Evolutionary conservation across 805 yeast species (phyloP), one percentile per base, ranked within the genome.

Genomic region (Ogataea henricii): DNA sequence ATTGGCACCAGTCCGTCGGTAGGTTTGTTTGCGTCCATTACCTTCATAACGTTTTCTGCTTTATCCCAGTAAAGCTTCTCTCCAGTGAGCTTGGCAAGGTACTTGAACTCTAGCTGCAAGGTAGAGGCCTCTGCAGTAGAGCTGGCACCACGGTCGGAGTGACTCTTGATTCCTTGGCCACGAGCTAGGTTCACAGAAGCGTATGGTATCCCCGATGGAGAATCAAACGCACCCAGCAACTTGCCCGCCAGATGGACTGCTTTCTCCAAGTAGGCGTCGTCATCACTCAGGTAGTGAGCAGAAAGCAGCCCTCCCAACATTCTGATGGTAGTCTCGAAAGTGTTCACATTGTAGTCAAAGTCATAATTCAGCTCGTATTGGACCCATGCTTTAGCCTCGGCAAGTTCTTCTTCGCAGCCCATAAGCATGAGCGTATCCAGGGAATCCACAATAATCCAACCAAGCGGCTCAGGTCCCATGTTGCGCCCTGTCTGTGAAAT

Each of bases 221-320:
- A 73, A 7, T 79, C 78, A 63, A 88, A 89, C 0, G 89, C 89
- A 1, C 87, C 85, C 16, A 82, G 48, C 43, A 90, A 60, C 23
- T 88, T 76, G 58, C 84, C 79, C n/a, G 89, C 97, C 55, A 90
- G 74, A 58, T 83, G 87, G 7, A 76, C 79, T 1, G 97, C 96
- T 60, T 83, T 84, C 52, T 87, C 88, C 45, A 89, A 71, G 59
- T 82, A 89, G 46, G 87, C 49, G 40, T 82, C 87, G 56, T 87
- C 91, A 12, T 75, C 69, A 1, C 91, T 77, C 23, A 89, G 67
- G 54, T 87, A 83, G 60, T 79, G 81, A 0, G 96, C 96, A 2
- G 96, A 85, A 41, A 91, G 69, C n/a, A 91, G 72, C 0, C 97
- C 97, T 37, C 97, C 97, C 21, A 91, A 70, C 95, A 91, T 89